Conservation (phyloP, 169 alveolate species). For the Plasmodium chabaudi region DNA sequence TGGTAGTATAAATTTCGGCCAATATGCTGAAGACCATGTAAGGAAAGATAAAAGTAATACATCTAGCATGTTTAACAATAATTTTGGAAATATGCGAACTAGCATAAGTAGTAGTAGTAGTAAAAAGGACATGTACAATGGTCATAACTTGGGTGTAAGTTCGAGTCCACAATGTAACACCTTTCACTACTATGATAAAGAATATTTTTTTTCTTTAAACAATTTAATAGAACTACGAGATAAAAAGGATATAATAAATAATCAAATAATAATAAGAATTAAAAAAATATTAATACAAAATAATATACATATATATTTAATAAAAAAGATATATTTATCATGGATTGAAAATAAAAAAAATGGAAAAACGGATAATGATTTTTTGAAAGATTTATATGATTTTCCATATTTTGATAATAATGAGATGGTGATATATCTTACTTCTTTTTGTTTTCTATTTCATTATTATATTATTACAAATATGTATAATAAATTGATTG, state of each 20-base stretch:
- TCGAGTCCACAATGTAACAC: no score
- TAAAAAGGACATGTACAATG: no score
- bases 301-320: slow-evolving; percentile 49
- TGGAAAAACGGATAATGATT: slow-evolving; percentile 8
- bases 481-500: slow-evolving; percentile 41
- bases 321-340: slow-evolving; percentile 41
- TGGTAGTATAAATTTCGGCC: no score
- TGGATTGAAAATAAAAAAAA: slow-evolving; percentile 37
- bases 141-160: no score
- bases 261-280: slow-evolving; percentile 22
- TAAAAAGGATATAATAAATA: slow-evolving; percentile 19
- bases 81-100: no score
- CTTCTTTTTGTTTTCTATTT: slow-evolving; percentile 45
- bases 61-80: no score
- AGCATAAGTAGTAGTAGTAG: no score
- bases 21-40: no score
- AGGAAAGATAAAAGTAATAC: no score
- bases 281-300: slow-evolving; percentile 32
- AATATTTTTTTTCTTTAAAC: slow-evolving; percentile 6
- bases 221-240: slow-evolving; percentile 17
- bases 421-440: slow-evolving; percentile 22
- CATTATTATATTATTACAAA: slow-evolving; percentile 41
- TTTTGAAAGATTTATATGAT: slow-evolving; percentile 23
- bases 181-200: background rate
- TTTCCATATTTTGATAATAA: slow-evolving; percentile 68